These are phyloP conservation scores for Lentinus brumalis DNA, from an alignment of 768 basidiomycete species.

Conservation along the genomic window DNA sequence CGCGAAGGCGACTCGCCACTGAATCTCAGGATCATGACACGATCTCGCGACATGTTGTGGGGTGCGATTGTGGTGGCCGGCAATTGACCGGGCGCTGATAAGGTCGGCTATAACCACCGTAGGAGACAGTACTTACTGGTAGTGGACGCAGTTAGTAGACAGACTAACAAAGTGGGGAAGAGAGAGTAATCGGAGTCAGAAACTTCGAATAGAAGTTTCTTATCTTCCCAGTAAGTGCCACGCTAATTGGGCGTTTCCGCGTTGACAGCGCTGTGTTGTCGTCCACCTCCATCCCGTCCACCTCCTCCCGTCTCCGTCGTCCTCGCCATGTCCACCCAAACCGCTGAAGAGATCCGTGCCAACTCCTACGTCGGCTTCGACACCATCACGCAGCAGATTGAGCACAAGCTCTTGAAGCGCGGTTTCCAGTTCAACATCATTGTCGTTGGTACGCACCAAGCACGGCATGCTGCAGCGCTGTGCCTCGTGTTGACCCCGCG, in stretches of 20 bases:
- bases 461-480: neutral
- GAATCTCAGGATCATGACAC: neutral
- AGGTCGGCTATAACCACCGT: neutral
- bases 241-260: slow-evolving; percentile 14
- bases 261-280: slow-evolving; percentile 15
- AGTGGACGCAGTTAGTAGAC: neutral
- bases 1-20: neutral
- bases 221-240: slow-evolving; percentile 3
- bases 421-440: slow-evolving; percentile 99
- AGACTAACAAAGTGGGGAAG: neutral
- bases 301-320: neutral
- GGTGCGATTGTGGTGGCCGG: neutral
- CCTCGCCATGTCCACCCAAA: slow-evolving; percentile 37
- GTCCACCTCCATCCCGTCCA: slow-evolving; percentile 13
- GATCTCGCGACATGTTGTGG: slow-evolving; percentile 6
- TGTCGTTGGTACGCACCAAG: slow-evolving; percentile 72
- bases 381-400: slow-evolving; percentile 95
- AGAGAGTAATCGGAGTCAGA: slow-evolving; percentile 10
- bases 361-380: slow-evolving; percentile 97
- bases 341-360: slow-evolving; percentile 81
- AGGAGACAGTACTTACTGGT: too few species aligned
- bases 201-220: slow-evolving; percentile 2
- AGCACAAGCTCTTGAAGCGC: slow-evolving; percentile 98
- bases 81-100: neutral
- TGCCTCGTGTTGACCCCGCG: neutral